phyloP scores from a whole-genome alignment of 23 red algal species.

The Gracilaria vermiculophylla region DNA sequence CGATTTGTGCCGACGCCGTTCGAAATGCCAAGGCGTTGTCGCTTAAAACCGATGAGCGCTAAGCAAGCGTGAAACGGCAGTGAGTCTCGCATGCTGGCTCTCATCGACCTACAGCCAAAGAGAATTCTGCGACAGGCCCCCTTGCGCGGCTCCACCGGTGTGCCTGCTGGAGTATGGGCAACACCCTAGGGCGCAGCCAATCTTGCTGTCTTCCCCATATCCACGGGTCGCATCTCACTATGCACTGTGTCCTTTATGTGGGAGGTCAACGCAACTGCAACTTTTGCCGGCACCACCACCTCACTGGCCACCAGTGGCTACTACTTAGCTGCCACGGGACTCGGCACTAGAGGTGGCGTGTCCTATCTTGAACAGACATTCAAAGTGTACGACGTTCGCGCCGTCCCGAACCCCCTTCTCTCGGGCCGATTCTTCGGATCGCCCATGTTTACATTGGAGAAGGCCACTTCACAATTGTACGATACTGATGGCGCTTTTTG shows the following conservation, averaged over 20 bases:
- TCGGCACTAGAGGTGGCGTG: constrained; percentile 46
- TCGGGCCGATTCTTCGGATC: constrained; percentile 33
- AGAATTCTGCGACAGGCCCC: constrained; percentile 62
- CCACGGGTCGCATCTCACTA: constrained; percentile 63
- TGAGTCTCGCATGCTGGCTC: constrained; percentile 54
- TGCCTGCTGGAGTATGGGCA: too few relatives aligned
- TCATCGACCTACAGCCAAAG: constrained; percentile 40
- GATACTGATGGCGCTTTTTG: constrained; percentile 42
- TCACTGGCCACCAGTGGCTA: constrained; percentile 42
- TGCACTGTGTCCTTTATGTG: constrained; percentile 55
- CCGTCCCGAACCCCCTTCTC: constrained; percentile 8
- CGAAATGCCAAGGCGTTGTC: constrained; percentile 54
- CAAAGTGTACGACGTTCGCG: constrained; percentile 58
- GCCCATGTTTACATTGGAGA: constrained; percentile 53
- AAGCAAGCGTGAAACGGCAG: constrained; percentile 56
- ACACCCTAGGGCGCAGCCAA: background rate
- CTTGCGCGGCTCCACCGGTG: too few relatives aligned
- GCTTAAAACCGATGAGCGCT: constrained; percentile 47
- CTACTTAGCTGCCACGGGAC: constrained; percentile 55
- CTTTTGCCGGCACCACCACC: constrained; percentile 54
- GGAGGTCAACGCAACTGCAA: constrained; percentile 61
- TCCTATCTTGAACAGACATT: constrained; percentile 57
- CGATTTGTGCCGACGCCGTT: constrained; percentile 40
- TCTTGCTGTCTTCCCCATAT: constrained; percentile 58
- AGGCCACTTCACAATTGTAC: background rate